phyloP scores from a whole-genome alignment of 2,329 filamentous ascomycete genomes.

The Alternaria sp. region DNA sequence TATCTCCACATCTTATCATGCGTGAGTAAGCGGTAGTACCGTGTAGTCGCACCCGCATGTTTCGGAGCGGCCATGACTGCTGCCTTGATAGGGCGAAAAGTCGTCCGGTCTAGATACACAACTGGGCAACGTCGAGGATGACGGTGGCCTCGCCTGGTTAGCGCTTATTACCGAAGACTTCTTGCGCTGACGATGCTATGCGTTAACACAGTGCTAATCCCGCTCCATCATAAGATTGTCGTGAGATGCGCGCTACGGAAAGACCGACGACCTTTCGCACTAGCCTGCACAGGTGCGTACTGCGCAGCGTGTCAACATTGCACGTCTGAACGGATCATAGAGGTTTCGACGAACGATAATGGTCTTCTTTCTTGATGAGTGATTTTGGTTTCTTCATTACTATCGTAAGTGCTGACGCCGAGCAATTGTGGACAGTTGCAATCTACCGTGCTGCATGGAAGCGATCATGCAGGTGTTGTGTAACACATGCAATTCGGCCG shows the following conservation, averaged over 20 bases:
- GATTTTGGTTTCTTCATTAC: background rate
- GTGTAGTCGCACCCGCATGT: background rate
- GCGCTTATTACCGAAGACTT: constrained; percentile 4
- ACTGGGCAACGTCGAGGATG: background rate
- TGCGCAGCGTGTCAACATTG: background rate
- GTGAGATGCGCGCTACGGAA: background rate
- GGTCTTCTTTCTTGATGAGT: background rate
- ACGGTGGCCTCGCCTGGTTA: background rate
- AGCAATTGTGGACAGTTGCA: background rate
- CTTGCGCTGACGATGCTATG: background rate
- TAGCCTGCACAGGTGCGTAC: background rate
- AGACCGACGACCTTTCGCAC: background rate
- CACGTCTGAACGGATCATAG: background rate
- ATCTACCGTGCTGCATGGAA: background rate
- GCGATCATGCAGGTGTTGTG: background rate
- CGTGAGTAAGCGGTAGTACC: background rate
- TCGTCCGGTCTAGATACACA: background rate
- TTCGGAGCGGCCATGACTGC: background rate
- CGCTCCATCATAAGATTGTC: background rate
- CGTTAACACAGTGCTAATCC: background rate
- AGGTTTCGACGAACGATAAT: background rate
- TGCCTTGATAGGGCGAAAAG: background rate
- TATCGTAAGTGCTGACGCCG: background rate
- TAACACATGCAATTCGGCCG: background rate
- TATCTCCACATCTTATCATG: background rate